These are phyloP conservation scores for Poronia punctata DNA, from an alignment of 495 filamentous ascomycete genomes.

Conservation along the genomic window DNA sequence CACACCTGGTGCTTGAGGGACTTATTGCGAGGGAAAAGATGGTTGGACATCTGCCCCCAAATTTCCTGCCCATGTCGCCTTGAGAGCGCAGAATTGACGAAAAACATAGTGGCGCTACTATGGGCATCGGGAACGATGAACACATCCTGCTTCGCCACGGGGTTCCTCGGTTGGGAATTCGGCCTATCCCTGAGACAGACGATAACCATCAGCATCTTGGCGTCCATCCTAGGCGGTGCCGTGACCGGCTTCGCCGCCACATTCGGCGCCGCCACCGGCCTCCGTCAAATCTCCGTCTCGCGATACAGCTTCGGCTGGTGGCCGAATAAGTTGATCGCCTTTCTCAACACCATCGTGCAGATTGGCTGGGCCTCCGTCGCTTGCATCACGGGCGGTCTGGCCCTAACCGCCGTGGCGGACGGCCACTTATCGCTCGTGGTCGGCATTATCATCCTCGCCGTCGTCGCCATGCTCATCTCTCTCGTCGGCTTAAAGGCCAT, in stretches of 20 bases:
- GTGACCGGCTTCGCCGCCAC: conserved; percentile 47
- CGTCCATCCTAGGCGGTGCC: conserved; percentile 36
- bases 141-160: conserved; percentile 45
- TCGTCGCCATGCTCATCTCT: conserved; percentile 37
- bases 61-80: too few relatives aligned
- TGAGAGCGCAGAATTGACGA: too few relatives aligned
- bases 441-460: conserved; percentile 41
- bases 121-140: conserved; percentile 51
- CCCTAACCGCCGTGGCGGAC: conserved; percentile 45
- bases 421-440: conserved; percentile 36
- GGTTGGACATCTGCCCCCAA: too few relatives aligned
- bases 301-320: conserved; percentile 53
- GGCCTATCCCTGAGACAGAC: conserved; percentile 43
- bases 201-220: conserved; percentile 45
- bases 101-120: conserved; percentile 17
- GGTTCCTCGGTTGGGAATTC: conserved; percentile 43
- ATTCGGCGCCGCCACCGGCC: conserved; percentile 43
- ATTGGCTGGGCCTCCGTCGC: conserved; percentile 43
- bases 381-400: conserved; percentile 42
- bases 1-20: conserved; percentile 26
- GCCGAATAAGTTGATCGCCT: conserved; percentile 41
- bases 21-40: conserved; percentile 3
- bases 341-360: conserved; percentile 44
- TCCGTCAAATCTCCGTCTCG: conserved; percentile 47
- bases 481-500: conserved; percentile 42